These are phyloP conservation scores for Ophiostoma triangulosporum DNA, from an alignment of 2,329 filamentous ascomycete species.

Conservation along the genomic window DNA sequence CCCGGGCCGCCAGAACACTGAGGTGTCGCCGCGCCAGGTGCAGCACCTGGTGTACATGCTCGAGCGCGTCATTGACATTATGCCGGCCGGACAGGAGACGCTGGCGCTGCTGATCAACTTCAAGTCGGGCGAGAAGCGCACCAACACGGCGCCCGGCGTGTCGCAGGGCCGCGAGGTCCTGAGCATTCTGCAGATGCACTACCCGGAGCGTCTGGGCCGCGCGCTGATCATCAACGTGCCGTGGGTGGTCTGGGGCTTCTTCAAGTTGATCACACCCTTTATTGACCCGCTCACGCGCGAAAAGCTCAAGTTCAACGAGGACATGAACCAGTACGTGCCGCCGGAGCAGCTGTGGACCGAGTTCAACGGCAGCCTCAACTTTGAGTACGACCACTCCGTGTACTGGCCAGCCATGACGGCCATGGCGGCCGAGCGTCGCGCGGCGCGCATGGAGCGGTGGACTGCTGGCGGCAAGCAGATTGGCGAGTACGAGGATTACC, in stretches of 20 bases:
- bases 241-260: slow-evolving; percentile 85
- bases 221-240: slow-evolving; percentile 88
- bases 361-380: slow-evolving; percentile 64
- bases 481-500: slow-evolving; percentile 76
- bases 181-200: slow-evolving; percentile 85
- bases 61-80: slow-evolving; percentile 76
- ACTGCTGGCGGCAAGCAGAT: slow-evolving; percentile 63
- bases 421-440: slow-evolving; percentile 52
- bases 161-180: slow-evolving; percentile 71
- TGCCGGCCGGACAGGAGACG: slow-evolving; percentile 76
- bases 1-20: slow-evolving; percentile 85
- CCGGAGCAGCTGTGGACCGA: slow-evolving; percentile 68
- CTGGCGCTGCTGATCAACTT: slow-evolving; percentile 85
- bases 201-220: slow-evolving; percentile 79
- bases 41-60: slow-evolving; percentile 95
- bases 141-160: slow-evolving; percentile 60
- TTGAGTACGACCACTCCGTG: slow-evolving; percentile 74
- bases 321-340: slow-evolving; percentile 71
- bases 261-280: slow-evolving; percentile 90
- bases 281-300: slow-evolving; percentile 88
- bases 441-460: slow-evolving; percentile 58
- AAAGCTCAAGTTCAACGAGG: slow-evolving; percentile 97
- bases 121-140: slow-evolving; percentile 60
- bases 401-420: slow-evolving; percentile 84
- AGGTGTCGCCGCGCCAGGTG: slow-evolving; percentile 71